These are phyloP conservation scores for Bruguiera hainesii DNA, from an alignment of 441 rosid genomes.

Conservation along the genomic window DNA sequence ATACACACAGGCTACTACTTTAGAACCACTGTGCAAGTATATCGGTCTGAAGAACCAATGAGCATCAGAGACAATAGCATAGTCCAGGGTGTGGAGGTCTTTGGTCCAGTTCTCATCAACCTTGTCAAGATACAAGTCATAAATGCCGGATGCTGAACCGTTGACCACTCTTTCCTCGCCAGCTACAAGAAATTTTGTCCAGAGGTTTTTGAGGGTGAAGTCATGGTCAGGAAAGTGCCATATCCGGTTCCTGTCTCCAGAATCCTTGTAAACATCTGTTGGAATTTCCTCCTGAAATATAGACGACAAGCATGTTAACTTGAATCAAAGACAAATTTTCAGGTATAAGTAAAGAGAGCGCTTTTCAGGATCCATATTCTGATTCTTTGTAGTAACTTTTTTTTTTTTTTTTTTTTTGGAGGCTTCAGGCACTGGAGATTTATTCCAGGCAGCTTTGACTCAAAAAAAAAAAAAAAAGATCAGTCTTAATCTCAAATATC, in stretches of 20 bases:
- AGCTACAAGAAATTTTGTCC: slow-evolving; percentile 61
- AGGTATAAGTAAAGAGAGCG: no score
- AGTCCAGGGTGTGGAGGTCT: slow-evolving; percentile 43
- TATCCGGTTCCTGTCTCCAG: slow-evolving; percentile 52
- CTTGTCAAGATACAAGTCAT: slow-evolving; percentile 42
- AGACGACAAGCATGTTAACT: not conserved
- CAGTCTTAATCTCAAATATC: no score
- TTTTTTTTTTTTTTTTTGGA: no score
- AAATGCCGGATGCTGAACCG: slow-evolving; percentile 43
- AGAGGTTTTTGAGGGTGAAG: slow-evolving; percentile 58
- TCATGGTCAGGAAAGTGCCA: slow-evolving; percentile 64
- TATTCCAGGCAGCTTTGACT: no score
- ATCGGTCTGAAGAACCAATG: slow-evolving; percentile 84
- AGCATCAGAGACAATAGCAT: slow-evolving; percentile 59
- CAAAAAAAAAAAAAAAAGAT: no score
- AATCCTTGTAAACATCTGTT: slow-evolving; percentile 42
- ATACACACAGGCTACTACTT: slow-evolving; percentile 56
- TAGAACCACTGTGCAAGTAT: slow-evolving; percentile 37
- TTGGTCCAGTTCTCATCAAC: slow-evolving; percentile 51
- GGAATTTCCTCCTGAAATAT: slow-evolving; percentile 66
- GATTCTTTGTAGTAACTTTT: no score
- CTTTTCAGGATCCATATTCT: no score
- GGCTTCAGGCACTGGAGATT: no score
- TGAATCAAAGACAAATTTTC: not conserved
- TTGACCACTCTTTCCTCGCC: slow-evolving; percentile 49